Base-by-base conservation (phyloP, 345 rosid species). In the Eucalyptus microcorys region DNA sequence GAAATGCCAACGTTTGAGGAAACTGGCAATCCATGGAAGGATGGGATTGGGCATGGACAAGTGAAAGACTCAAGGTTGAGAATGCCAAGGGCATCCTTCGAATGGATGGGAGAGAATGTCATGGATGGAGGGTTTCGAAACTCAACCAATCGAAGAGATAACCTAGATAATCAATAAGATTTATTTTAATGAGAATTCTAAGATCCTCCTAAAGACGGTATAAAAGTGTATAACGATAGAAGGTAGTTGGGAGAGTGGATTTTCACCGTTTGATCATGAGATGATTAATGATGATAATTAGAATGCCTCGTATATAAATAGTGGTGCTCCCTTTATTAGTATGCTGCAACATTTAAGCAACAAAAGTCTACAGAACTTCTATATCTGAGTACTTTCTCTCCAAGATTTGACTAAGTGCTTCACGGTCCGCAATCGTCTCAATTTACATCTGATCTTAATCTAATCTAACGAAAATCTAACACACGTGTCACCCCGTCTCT, bases 121-220 rank as follows among this genome's bases (percentile, higher is more conserved):
- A 4, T 10, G 5, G 30, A 55, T 8, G 12, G 5, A 13, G 24
- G 5, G 6, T 24, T 55, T 24, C 30, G 0, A 55, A 3, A 24
- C 3, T 55, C 0, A 10, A 24, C 0, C 6, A 2, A 55, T 0
- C 0, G 1, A 55, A 10, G 3, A 22, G 5, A 55, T 55, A 55
- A 55, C 1, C 7, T 55, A 55, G 13, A 52, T 21, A 52, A 21
- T 52, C 4, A 2, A 52, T 55, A 9, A 55, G 12, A 55, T 6
- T 55, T 55, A 24, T 24, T 55, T 55, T 22, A 1, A 24, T 55
- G 61, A 24, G 30, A 55, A 55, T 24, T 24, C 30, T 24, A 55
- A 9, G 24, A 2, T 55, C 27, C 13, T 55, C 1, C 30, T 21
- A 21, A 1, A 52, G 10, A 7, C 2, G 7, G 1, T 55, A 55